phyloP scores from a whole-genome alignment of 495 filamentous ascomycete species.

The Aspergillus carlsbadensis region DNA sequence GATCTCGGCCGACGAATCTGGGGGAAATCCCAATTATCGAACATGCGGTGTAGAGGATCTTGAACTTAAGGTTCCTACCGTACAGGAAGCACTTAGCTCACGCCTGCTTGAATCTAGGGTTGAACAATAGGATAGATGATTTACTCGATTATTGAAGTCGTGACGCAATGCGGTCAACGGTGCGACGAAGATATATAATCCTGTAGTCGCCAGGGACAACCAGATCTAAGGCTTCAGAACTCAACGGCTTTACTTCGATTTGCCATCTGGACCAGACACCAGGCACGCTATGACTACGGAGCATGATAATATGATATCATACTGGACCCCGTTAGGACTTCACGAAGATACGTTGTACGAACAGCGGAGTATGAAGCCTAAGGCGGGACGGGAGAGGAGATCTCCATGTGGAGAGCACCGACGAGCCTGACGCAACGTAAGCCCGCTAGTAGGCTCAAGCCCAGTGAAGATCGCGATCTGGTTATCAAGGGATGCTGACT shows the following conservation, averaged over 20 bases:
- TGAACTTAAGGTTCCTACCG: background rate
- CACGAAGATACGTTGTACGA: background rate
- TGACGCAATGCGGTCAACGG: background rate
- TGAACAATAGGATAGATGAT: background rate
- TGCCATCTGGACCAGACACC: background rate
- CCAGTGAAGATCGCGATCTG: slow-evolving; percentile 2
- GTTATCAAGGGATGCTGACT: slow-evolving; percentile 12
- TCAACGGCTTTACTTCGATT: background rate
- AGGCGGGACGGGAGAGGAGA: background rate
- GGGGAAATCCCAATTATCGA: background rate
- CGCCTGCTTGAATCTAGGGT: slow-evolving; percentile 8
- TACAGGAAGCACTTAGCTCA: background rate
- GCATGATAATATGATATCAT: too few relatives aligned
- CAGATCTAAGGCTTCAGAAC: too few relatives aligned
- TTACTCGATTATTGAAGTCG: background rate
- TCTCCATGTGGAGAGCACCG: slow-evolving; percentile 11
- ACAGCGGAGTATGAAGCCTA: background rate
- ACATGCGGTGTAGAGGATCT: slow-evolving; percentile 12
- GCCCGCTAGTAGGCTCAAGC: background rate
- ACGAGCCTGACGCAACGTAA: background rate
- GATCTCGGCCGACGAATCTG: slow-evolving; percentile 2
- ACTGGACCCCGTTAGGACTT: too few relatives aligned
- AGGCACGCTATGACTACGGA: too few relatives aligned
- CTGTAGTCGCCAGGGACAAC: slow-evolving; percentile 5
- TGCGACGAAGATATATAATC: background rate